These are phyloP conservation scores for Maudiozyma turicensis DNA, from an alignment of 805 yeast species.

Conservation along the genomic window DNA sequence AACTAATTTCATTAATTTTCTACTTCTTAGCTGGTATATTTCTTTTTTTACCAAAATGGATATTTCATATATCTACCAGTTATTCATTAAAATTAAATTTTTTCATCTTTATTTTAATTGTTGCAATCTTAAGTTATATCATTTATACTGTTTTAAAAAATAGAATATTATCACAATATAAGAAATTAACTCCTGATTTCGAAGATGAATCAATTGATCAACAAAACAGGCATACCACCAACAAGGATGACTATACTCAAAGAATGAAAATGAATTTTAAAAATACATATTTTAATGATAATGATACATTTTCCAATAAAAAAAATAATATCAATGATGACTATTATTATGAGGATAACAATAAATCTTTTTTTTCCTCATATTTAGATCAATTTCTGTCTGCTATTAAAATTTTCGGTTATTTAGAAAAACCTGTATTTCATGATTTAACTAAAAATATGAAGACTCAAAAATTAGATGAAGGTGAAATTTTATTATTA, in stretches of 20 bases:
- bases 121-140: slow-evolving; percentile 8
- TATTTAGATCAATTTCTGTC: slow-evolving; percentile 82
- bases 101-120: slow-evolving; percentile 1
- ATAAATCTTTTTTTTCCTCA: slow-evolving; percentile 31
- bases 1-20: background rate
- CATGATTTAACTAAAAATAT: slow-evolving; percentile 86
- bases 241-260: background rate
- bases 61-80: background rate
- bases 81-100: background rate
- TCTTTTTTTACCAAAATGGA: background rate
- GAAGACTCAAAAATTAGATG: slow-evolving; percentile 75
- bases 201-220: background rate
- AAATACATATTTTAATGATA: background rate
- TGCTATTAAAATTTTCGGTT: slow-evolving; percentile 91
- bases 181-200: slow-evolving; percentile 14
- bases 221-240: background rate
- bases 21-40: background rate
- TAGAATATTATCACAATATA: slow-evolving; percentile 21
- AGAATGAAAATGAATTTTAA: background rate
- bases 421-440: slow-evolving; percentile 80
- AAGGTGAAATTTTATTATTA: slow-evolving; percentile 65
- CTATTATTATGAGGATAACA: background rate
- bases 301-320: background rate
- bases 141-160: slow-evolving; percentile 15
- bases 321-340: background rate